Evolutionary conservation across 768 basidiomycete species (phyloP).

Genomic region (Pleurotus salmoneostramineus): DNA sequence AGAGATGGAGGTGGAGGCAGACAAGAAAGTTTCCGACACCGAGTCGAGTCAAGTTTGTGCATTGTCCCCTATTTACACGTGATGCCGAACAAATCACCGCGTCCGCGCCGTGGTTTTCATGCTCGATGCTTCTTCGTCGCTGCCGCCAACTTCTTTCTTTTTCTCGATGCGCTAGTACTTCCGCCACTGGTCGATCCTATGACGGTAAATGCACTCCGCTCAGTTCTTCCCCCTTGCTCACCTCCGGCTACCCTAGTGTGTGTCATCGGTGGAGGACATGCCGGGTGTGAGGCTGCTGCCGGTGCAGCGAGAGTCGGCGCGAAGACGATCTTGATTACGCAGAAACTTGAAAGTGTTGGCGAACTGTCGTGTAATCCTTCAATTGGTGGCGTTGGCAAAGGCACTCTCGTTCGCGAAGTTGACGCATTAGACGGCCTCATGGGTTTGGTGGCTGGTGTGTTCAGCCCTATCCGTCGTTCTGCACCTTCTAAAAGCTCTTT

Average conservation of each 20-base stretch:
- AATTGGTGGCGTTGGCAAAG: conserved; percentile 90
- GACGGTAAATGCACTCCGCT: neutral
- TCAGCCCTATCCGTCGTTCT: neutral
- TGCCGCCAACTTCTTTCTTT: too few species aligned
- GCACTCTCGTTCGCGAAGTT: conserved; percentile 85
- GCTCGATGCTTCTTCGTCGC: too few species aligned
- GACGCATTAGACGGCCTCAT: conserved; percentile 89
- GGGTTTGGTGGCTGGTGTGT: conserved; percentile 74
- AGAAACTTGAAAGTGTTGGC: conserved; percentile 77
- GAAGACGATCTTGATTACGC: conserved; percentile 76
- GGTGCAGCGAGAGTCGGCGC: conserved; percentile 84
- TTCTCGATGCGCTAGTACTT: neutral
- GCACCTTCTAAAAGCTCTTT: neutral
- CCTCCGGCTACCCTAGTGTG: conserved; percentile 44
- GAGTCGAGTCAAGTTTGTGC: neutral
- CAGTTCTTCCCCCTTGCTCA: neutral
- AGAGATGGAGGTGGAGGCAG: neutral
- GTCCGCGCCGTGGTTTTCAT: too few species aligned
- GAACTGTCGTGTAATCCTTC: conserved; percentile 89
- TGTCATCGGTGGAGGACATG: conserved; percentile 90
- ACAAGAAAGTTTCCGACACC: neutral
- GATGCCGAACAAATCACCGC: too few species aligned
- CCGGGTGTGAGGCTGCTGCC: conserved; percentile 89
- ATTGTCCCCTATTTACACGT: too few species aligned
- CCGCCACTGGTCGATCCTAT: neutral